Percentiles rank a stretch among this genome's conserved stretches.
phyloP scores from a whole-genome alignment of 2,329 filamentous ascomycete species.

The Fusarium papillatum region DNA sequence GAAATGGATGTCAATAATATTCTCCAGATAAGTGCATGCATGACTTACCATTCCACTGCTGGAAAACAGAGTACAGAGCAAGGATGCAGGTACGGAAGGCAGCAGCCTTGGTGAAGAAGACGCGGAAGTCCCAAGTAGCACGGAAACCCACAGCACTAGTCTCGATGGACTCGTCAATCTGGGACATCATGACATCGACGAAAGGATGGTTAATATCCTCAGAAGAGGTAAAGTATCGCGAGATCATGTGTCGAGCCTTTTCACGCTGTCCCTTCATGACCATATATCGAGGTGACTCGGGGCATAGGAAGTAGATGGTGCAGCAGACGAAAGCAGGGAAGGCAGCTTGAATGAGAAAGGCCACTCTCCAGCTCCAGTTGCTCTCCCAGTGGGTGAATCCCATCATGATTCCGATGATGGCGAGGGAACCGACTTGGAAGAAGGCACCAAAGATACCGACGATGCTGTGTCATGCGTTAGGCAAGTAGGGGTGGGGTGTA shows the following conservation, averaged over 20 bases:
- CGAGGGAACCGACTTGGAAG: constrained; percentile 39
- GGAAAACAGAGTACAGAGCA: constrained; percentile 34
- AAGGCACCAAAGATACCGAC: constrained; percentile 41
- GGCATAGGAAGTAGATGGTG: constrained; percentile 38
- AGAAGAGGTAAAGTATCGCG: constrained; percentile 31
- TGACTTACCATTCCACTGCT: constrained; percentile 36
- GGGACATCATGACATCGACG: constrained; percentile 30
- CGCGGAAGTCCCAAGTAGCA: constrained; percentile 35
- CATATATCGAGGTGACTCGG: constrained; percentile 41
- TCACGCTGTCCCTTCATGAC: constrained; percentile 40
- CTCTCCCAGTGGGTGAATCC: constrained; percentile 38
- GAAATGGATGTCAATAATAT: background rate
- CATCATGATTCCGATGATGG: constrained; percentile 42
- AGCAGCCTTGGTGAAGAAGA: constrained; percentile 37
- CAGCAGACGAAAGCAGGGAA: constrained; percentile 36
- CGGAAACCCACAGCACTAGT: constrained; percentile 20
- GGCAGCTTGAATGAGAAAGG: constrained; percentile 37
- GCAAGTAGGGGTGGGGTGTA: fast-evolving
- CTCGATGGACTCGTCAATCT: constrained; percentile 42
- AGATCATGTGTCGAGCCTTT: constrained; percentile 36
- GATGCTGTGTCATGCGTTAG: constrained; percentile 6
- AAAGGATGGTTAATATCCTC: constrained; percentile 38
- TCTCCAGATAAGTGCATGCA: background rate
- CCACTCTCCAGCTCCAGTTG: constrained; percentile 39
- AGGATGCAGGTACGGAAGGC: constrained; percentile 30